Percentiles rank a stretch among this genome's conserved stretches.
Evolutionary conservation across 768 basidiomycete genomes (phyloP).

Genomic region (Lentinula detonsa): DNA sequence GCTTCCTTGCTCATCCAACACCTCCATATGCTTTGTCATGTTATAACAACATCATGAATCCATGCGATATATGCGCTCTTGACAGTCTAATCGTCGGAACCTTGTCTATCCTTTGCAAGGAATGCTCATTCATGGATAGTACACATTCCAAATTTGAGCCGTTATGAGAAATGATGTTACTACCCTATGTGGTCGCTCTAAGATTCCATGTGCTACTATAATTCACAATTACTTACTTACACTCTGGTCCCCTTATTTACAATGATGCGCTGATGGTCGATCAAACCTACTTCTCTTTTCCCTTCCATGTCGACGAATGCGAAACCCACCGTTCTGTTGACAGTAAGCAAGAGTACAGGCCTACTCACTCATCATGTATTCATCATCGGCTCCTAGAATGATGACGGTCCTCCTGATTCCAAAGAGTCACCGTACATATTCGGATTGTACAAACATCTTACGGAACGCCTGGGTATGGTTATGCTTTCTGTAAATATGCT

Average conservation of each 20-base stretch:
- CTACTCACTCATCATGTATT: not conserved
- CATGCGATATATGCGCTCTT: conserved; percentile 6
- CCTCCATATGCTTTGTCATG: conserved; percentile 1
- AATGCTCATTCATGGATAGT: too few species aligned
- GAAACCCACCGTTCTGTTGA: not conserved
- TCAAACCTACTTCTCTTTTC: too few species aligned
- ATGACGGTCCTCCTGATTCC: conserved; percentile 72
- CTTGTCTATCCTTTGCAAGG: not conserved
- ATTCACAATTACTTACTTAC: too few species aligned
- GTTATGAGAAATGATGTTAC: too few species aligned
- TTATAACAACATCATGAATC: conserved; percentile 2
- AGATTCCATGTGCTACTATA: too few species aligned
- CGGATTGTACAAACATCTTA: conserved; percentile 60
- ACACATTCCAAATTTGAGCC: too few species aligned
- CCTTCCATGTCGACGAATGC: not conserved
- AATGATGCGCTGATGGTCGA: too few species aligned
- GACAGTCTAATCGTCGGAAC: not conserved
- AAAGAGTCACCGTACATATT: conserved; percentile 70
- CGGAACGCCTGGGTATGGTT: conserved; percentile 47
- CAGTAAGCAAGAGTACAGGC: not conserved
- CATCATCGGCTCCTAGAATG: conserved; percentile 46
- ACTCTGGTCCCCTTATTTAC: too few species aligned
- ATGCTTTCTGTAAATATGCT: not conserved
- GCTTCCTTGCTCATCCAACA: not conserved
- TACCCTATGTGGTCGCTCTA: too few species aligned